Evolutionary conservation across 768 basidiomycete genomes (phyloP).

Genomic region (Lyophyllum decastes): DNA sequence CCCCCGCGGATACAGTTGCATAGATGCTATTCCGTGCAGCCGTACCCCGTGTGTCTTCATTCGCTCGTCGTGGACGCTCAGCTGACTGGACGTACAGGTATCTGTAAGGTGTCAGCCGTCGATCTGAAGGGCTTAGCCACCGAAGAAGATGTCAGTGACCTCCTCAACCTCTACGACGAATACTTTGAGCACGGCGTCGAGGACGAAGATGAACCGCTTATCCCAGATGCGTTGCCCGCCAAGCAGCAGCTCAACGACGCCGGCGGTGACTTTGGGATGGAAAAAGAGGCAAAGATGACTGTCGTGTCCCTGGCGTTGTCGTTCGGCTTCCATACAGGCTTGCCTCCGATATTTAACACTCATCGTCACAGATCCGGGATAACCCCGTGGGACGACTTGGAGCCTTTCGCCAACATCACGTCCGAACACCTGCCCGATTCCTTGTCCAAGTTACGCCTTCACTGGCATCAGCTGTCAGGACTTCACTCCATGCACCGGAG

Average conservation of each 20-base stretch:
- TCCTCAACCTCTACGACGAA: constrained; percentile 6
- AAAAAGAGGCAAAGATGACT: constrained; percentile 4
- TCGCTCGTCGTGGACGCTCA: too few relatives aligned
- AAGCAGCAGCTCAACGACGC: constrained; percentile 15
- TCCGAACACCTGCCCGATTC: neutral
- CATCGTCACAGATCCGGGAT: constrained; percentile 17
- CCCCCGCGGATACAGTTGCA: too few relatives aligned
- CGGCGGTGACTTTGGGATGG: constrained; percentile 8
- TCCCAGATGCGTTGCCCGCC: constrained; percentile 9
- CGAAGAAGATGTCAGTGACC: constrained; percentile 3
- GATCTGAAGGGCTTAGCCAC: constrained; percentile 11
- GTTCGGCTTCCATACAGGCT: constrained; percentile 19
- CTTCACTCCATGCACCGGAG: constrained; percentile 20
- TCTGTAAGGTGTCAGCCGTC: constrained; percentile 3
- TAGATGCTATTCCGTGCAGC: too few relatives aligned
- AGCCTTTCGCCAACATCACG: neutral
- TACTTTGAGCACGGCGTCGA: constrained; percentile 4
- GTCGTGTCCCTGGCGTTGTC: neutral
- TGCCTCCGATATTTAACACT: constrained; percentile 23
- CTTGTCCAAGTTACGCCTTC: constrained; percentile 10
- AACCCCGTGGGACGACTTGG: constrained; percentile 19
- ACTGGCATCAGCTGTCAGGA: constrained; percentile 30
- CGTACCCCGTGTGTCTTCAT: too few relatives aligned
- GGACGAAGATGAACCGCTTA: neutral
- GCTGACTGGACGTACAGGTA: neutral